Evolutionary conservation across 345 rosid genomes (phyloP).

Genomic region (Rubroshorea leprosula): DNA sequence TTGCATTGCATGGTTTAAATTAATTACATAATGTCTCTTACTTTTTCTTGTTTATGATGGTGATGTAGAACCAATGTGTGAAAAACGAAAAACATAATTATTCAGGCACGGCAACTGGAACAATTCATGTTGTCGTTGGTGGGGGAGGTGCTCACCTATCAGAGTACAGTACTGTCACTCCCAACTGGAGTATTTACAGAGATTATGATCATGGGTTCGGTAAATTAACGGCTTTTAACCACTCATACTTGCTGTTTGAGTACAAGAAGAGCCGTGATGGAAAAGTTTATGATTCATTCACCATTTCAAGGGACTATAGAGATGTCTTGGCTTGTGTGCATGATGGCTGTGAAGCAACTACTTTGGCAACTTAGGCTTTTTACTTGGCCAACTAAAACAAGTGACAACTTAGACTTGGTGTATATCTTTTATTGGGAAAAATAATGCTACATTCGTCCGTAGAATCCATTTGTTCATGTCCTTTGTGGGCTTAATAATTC

Average conservation of each 20-base stretch:
- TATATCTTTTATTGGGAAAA: too few relatives aligned
- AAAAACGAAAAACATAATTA: slow-evolving; percentile 44
- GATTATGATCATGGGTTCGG: slow-evolving; percentile 78
- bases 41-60: slow-evolving; percentile 1
- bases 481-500: too few relatives aligned
- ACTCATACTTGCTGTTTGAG: slow-evolving; percentile 74
- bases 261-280: slow-evolving; percentile 83
- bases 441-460: too few relatives aligned
- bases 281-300: slow-evolving; percentile 70
- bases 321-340: slow-evolving; percentile 77
- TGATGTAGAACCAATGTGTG: slow-evolving; percentile 64
- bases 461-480: too few relatives aligned
- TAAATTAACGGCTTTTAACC: slow-evolving; percentile 71
- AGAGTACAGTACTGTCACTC: slow-evolving; percentile 36
- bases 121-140: slow-evolving; percentile 86
- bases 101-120: slow-evolving; percentile 61
- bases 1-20: too few relatives aligned
- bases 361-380: slow-evolving; percentile 54
- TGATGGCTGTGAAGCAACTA: slow-evolving; percentile 63
- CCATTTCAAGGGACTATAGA: slow-evolving; percentile 73
- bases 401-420: too few relatives aligned
- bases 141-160: slow-evolving; percentile 81
- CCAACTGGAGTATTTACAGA: slow-evolving; percentile 70
- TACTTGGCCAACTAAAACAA: too few relatives aligned
- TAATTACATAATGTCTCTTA: too few relatives aligned